A percentile compares a stretch with the other conserved stretches of the same genome.
Conservation (phyloP, 306 rosid species). For the Dryas drummondii region DNA sequence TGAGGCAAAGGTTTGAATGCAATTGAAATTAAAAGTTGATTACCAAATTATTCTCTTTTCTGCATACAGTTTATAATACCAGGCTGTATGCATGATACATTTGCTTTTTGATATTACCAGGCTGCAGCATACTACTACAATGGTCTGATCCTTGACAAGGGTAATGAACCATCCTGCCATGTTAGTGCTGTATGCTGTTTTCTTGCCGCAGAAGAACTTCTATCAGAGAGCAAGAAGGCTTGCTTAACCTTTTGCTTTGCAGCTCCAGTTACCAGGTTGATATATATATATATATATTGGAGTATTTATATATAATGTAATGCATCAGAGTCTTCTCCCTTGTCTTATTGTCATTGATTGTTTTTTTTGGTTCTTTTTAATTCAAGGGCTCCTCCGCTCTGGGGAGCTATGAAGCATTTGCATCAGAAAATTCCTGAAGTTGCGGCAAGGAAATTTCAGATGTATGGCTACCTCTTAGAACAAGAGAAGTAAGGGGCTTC, state of each 20-base stretch:
- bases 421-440: conserved; percentile 87
- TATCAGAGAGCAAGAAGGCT: conserved; percentile 78
- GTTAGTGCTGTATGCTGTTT: conserved; percentile 74
- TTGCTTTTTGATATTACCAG: conserved; percentile 31
- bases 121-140: conserved; percentile 96
- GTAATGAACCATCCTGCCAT: conserved; percentile 67
- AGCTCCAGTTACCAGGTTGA: conserved; percentile 82
- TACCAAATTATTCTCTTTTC: not conserved
- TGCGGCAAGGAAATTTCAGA: conserved; percentile 82
- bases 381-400: conserved; percentile 78
- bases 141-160: conserved; percentile 84
- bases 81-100: conserved; percentile 45
- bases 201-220: conserved; percentile 88
- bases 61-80: not conserved
- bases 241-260: conserved; percentile 85
- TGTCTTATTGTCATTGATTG: not conserved
- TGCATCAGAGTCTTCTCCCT: not conserved
- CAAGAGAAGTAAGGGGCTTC: conserved; percentile 67
- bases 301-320: not conserved
- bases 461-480: conserved; percentile 82
- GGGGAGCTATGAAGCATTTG: conserved; percentile 87
- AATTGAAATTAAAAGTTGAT: not conserved
- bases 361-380: not conserved
- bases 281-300: not conserved
- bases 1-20: conserved; percentile 68